Percentiles rank a stretch among this genome's conserved stretches.
phyloP scores from a whole-genome alignment of 2,329 filamentous ascomycete genomes.

The Claviceps sp. region DNA sequence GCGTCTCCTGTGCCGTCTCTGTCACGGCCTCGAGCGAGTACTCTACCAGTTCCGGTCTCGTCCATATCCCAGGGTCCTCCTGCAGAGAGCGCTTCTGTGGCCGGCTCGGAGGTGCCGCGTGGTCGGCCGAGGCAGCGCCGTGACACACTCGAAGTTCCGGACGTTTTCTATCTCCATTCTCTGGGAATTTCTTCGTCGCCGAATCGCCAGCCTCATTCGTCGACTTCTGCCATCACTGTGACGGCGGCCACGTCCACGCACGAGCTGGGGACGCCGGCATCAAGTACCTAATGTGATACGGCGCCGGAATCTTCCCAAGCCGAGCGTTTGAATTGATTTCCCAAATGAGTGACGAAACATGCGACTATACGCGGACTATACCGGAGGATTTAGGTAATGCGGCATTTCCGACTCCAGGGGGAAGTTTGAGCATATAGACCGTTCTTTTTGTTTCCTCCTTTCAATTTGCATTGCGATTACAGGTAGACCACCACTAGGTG shows the following conservation, averaged over 20 bases:
- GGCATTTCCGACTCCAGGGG: too few relatives aligned
- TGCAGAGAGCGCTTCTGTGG: neutral
- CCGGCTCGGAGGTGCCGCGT: neutral
- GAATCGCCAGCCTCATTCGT: neutral
- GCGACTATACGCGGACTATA: too few relatives aligned
- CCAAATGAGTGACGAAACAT: too few relatives aligned
- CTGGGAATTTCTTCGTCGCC: neutral
- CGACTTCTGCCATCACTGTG: neutral
- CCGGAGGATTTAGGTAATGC: too few relatives aligned
- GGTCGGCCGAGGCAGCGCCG: slow-evolving; percentile 5
- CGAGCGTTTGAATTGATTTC: too few relatives aligned
- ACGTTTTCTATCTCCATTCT: neutral
- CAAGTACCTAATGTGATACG: neutral
- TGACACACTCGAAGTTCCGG: slow-evolving; percentile 9
- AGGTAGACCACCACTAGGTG: too few relatives aligned
- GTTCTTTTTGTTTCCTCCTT: too few relatives aligned
- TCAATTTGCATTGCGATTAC: too few relatives aligned
- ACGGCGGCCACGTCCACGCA: neutral
- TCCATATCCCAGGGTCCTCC: neutral
- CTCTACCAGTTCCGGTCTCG: neutral
- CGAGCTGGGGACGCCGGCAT: neutral
- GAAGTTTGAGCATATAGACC: too few relatives aligned
- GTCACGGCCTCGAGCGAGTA: slow-evolving; percentile 5
- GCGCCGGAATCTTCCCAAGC: neutral
- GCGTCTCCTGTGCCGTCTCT: slow-evolving; percentile 1